A percentile compares a stretch with the other conserved stretches of the same genome.
phyloP scores from a whole-genome alignment of 108 stramenopile species.

The Hondaea fermentalgiana region DNA sequence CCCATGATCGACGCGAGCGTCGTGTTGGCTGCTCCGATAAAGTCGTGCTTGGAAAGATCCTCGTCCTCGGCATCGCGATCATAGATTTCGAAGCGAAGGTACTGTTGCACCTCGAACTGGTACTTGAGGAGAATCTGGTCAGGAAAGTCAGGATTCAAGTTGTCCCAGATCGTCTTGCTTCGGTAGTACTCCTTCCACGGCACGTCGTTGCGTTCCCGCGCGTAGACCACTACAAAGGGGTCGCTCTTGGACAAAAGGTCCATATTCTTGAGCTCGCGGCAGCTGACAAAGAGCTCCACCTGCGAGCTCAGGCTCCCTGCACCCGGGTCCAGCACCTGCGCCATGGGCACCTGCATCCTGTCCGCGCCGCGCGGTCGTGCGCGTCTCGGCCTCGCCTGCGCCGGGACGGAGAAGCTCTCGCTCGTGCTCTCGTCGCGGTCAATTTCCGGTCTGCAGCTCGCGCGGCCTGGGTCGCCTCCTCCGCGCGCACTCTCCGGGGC shows the following conservation, averaged over 20 bases:
- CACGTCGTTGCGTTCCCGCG: neutral
- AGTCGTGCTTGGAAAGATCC: neutral
- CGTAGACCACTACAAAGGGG: slow-evolving; percentile 1
- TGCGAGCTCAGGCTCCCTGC: neutral
- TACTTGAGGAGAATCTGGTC: neutral
- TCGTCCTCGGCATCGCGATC: neutral
- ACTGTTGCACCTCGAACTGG: neutral
- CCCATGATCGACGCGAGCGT: neutral
- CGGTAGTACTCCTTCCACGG: neutral
- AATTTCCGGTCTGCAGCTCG: too few species aligned
- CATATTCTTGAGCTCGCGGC: neutral
- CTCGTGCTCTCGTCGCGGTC: too few species aligned
- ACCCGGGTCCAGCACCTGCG: neutral
- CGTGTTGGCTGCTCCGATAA: neutral
- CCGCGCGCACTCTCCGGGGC: too few species aligned
- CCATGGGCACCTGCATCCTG: neutral
- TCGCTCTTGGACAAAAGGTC: neutral
- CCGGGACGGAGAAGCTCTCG: too few species aligned
- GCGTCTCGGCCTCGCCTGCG: too few species aligned
- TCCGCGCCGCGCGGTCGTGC: neutral
- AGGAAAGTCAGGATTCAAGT: neutral
- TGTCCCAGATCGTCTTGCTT: neutral
- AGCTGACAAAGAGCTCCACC: slow-evolving; percentile 8
- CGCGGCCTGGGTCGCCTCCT: too few species aligned
- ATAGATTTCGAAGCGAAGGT: neutral